Evolutionary conservation across 116 monocot genomes (phyloP), one percentile per base, ranked within the genome.

Genomic region (Cymodocea nodosa): DNA sequence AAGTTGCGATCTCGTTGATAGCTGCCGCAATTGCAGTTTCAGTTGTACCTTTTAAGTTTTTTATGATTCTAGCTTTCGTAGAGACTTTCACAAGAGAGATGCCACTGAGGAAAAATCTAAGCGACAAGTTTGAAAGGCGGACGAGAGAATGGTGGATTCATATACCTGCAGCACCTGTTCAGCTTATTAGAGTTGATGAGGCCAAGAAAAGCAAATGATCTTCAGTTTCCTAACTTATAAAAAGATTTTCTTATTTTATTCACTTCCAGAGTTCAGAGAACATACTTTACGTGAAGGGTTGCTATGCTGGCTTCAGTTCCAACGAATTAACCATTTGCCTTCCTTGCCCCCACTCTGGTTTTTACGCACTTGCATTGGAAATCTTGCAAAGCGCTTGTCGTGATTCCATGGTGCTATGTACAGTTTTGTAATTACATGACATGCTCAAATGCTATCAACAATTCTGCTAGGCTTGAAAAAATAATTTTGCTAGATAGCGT

Each of bases 121-220:
- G 77, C 6, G 81, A 78, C 69, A 90, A 80, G 66, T 22, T 87
- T 13, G 63, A 74, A 2, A 70, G 88, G 56, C 69, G 97, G 59
- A 36, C 85, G 35, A 87, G 73, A 64, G 97, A 97, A 62, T 91
- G 97, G 91, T 97, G 97, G 97, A 58, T 80, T n/a, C 85, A 91
- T 14, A 80, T 97, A 65, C 97, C 97, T 4, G 97, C 91, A 0
- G 97, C 97, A 53, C 91, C 97, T 24, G 90, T 97, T 35, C 81
- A 80, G 74, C 70, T 97, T 5, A 59, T 80, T 48, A 75, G 51
- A 37, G 66, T 64, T 10, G 72, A 78, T 30, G 87, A 85, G 11
- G 56, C 18, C 59, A 89, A 74, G 72, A 84, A 83, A 73, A 77
- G 56, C 35, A 87, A 73, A 73, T 83, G 73, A 83, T 14, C 15